Base-by-base conservation (phyloP, 768 basidiomycete species). In the Symmetrospora coprosmae region DNA sequence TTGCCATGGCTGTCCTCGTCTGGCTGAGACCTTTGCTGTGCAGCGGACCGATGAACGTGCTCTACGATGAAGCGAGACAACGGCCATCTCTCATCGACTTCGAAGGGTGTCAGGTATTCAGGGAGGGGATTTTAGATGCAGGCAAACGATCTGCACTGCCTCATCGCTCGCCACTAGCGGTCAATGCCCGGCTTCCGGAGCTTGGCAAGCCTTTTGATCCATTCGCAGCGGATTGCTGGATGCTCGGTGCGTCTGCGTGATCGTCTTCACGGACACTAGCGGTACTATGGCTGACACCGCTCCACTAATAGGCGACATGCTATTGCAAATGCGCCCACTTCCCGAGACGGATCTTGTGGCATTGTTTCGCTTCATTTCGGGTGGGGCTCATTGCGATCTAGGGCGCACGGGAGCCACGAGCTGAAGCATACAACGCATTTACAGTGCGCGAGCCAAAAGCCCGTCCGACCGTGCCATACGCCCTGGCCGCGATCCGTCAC, bases 101-200 rank as follows among this genome's bases (percentile, higher is more conserved):
- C 25, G 55, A 58, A 38, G 55, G 55, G n/a, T 58, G 27, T 35
- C 40, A 33, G 16, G 13, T 58, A 21, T 16, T 27, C 11, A 30
- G 27, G 23, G 37, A 33, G n/a, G 40, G 46, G 55, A 58, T 28
- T 45, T 43, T n/a, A n/a, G n/a, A n/a, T n/a, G n/a, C n/a, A n/a
- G n/a, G 37, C 39, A 58, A n/a, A 33, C 49, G 9, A 16, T 14
- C 8, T 34, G 9, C 49, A 50, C 34, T 50, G 49, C n/a, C 11
- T 33, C 8, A 23, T 30, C 19, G 43, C n/a, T 39, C n/a, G 7
- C 17, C 37, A 11, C 40, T 31, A 6, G 41, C 55, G 28, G 43
- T 41, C 8, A 58, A 58, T 58, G 55, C 55, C 9, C 43, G 55
- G 33, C 31, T 58, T 33, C 55, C 55, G 11, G 55, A 58, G 25